phyloP scores from a whole-genome alignment of 2,329 filamentous ascomycete species.

The Polytolypa hystricis region DNA sequence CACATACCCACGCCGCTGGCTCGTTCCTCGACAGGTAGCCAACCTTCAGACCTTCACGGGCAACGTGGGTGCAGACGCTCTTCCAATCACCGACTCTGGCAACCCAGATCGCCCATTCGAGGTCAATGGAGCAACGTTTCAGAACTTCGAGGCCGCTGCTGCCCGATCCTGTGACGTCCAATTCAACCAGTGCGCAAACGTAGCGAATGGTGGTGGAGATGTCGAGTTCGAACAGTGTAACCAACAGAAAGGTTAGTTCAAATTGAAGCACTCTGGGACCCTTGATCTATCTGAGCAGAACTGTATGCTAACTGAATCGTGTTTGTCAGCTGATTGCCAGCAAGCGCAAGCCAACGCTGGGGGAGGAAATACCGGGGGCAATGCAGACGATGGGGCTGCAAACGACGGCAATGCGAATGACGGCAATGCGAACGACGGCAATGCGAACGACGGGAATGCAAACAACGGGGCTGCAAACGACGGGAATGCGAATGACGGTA shows the following conservation, averaged over 20 bases:
- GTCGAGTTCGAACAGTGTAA: neutral
- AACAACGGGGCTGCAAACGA: too few relatives aligned
- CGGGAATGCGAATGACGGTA: too few relatives aligned
- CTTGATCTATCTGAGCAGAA: too few relatives aligned
- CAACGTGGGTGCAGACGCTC: neutral
- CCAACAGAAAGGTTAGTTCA: slow-evolving; percentile 2
- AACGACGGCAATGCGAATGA: too few relatives aligned
- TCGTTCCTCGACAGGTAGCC: neutral
- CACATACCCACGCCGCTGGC: neutral
- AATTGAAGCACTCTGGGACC: too few relatives aligned
- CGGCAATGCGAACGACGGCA: too few relatives aligned
- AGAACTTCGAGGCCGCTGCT: neutral
- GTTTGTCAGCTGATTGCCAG: too few relatives aligned
- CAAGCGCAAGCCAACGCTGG: too few relatives aligned
- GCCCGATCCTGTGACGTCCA: slow-evolving; percentile 1
- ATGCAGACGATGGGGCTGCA: too few relatives aligned
- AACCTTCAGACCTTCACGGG: neutral
- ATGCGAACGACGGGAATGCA: too few relatives aligned
- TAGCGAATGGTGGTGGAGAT: neutral
- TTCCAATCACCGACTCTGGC: neutral
- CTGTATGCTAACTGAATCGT: too few relatives aligned
- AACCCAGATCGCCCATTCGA: neutral
- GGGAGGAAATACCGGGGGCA: too few relatives aligned
- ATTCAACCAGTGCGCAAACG: slow-evolving; percentile 2
- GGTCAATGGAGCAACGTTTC: slow-evolving; percentile 2